phyloP scores from a whole-genome alignment of 768 basidiomycete species.

The Macrolepiota albuminosa region DNA sequence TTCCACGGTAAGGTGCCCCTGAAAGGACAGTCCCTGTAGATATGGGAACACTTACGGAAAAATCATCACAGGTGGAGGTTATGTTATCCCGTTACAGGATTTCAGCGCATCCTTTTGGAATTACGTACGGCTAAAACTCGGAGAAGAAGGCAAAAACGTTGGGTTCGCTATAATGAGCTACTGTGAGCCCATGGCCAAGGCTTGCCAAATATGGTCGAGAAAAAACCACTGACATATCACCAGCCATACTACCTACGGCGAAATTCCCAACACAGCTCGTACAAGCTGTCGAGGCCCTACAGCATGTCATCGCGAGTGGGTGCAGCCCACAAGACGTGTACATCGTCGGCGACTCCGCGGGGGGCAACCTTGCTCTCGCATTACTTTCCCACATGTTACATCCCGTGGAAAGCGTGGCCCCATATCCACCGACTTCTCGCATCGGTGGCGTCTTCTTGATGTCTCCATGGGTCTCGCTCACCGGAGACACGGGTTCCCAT shows the following conservation, averaged over 20 bases:
- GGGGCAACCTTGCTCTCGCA: constrained; percentile 24
- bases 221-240: neutral
- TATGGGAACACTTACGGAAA: neutral
- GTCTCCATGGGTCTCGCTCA: constrained; percentile 26
- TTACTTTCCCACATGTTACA: constrained; percentile 26
- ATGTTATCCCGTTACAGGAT: constrained; percentile 17
- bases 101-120: constrained; percentile 22
- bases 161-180: constrained; percentile 23
- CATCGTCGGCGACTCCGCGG: constrained; percentile 29
- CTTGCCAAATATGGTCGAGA: neutral
- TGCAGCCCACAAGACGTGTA: constrained; percentile 21
- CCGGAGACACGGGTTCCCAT: constrained; percentile 8
- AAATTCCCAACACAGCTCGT: constrained; percentile 24
- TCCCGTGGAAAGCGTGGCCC: constrained; percentile 17
- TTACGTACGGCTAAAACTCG: constrained; percentile 13
- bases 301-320: constrained; percentile 22
- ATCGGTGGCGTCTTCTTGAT: constrained; percentile 24
- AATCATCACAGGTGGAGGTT: constrained; percentile 22
- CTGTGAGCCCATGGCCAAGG: constrained; percentile 6
- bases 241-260: constrained; percentile 22
- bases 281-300: constrained; percentile 20
- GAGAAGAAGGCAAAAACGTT: constrained; percentile 1
- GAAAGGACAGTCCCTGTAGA: neutral
- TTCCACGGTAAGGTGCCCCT: constrained; percentile 23
- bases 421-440: constrained; percentile 12